phyloP scores from a whole-genome alignment of 805 yeast species.

The Pichia nakasei region DNA sequence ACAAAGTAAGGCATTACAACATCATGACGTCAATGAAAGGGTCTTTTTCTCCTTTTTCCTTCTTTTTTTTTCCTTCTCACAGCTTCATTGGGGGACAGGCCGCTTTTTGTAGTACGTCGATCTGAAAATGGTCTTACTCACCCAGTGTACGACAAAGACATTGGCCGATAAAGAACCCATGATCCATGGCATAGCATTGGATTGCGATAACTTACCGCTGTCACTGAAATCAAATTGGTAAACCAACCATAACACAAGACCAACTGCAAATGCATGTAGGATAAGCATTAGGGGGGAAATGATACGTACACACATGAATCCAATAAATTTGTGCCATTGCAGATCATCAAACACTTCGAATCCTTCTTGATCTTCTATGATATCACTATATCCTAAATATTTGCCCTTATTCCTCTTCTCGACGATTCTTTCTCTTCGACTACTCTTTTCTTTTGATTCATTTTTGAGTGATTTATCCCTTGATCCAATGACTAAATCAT shows the following conservation, averaged over 20 bases:
- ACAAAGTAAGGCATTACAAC: too few relatives aligned
- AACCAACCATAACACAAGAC: slow-evolving; percentile 14
- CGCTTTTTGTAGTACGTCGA: slow-evolving; percentile 18
- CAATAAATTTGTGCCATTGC: slow-evolving; percentile 23
- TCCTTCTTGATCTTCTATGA: slow-evolving; percentile 6
- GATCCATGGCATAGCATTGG: slow-evolving; percentile 14
- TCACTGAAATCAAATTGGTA: slow-evolving; percentile 12
- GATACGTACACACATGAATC: slow-evolving; percentile 20
- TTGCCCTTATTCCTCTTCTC: neutral
- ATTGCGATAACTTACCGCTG: slow-evolving; percentile 6
- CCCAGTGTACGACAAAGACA: slow-evolving; percentile 19
- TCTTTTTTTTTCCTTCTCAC: too few relatives aligned
- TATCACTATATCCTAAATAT: slow-evolving; percentile 9
- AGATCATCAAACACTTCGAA: slow-evolving; percentile 7
- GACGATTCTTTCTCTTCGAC: neutral
- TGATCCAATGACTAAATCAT: neutral
- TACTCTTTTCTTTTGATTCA: neutral
- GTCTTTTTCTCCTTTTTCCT: too few relatives aligned
- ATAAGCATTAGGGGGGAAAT: slow-evolving; percentile 21
- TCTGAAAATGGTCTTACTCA: slow-evolving; percentile 20
- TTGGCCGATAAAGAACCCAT: slow-evolving; percentile 15
- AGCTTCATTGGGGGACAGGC: neutral
- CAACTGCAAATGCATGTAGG: slow-evolving; percentile 15
- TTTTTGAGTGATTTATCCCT: neutral
- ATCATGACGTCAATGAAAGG: too few relatives aligned